These are phyloP conservation scores for Adiantum capillusveneris DNA, from an alignment of 75 land plant species.

Conservation along the genomic window DNA sequence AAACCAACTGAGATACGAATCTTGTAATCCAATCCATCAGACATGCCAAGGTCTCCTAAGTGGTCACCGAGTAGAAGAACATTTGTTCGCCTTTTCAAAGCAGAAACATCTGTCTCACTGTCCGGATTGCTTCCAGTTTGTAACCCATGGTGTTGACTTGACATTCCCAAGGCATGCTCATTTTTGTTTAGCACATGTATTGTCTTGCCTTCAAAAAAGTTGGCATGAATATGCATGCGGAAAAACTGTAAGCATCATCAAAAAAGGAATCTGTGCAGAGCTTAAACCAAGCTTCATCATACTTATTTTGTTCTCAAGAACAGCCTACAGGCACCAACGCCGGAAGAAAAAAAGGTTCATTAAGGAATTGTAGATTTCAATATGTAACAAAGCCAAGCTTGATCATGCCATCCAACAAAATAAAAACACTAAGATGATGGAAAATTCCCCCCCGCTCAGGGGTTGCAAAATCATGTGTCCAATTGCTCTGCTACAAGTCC, in stretches of 20 bases:
- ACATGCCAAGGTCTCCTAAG: constrained; percentile 92
- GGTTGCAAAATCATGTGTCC: no score
- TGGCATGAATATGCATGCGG: background rate
- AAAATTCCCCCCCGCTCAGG: no score
- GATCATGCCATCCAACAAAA: no score
- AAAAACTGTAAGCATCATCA: background rate
- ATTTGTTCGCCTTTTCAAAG: constrained; percentile 62
- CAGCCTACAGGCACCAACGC: no score
- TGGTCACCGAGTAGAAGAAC: constrained; percentile 90
- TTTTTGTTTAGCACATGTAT: constrained; percentile 92
- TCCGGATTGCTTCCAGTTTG: constrained; percentile 27
- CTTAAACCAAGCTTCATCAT: no score
- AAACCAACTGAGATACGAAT: constrained; percentile 83
- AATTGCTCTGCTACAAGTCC: no score
- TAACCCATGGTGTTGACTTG: constrained; percentile 65
- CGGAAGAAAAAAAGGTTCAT: no score
- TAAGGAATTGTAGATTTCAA: no score
- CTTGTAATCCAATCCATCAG: constrained; percentile 82
- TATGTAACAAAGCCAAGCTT: no score
- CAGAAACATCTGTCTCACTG: constrained; percentile 26
- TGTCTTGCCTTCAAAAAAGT: constrained; percentile 51
- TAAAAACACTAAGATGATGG: no score
- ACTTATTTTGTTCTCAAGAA: no score
- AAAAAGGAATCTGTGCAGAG: no score
- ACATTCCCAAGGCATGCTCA: constrained; percentile 95